These are phyloP conservation scores for Xylaria longipes DNA, from an alignment of 495 filamentous ascomycete genomes.

Conservation along the genomic window DNA sequence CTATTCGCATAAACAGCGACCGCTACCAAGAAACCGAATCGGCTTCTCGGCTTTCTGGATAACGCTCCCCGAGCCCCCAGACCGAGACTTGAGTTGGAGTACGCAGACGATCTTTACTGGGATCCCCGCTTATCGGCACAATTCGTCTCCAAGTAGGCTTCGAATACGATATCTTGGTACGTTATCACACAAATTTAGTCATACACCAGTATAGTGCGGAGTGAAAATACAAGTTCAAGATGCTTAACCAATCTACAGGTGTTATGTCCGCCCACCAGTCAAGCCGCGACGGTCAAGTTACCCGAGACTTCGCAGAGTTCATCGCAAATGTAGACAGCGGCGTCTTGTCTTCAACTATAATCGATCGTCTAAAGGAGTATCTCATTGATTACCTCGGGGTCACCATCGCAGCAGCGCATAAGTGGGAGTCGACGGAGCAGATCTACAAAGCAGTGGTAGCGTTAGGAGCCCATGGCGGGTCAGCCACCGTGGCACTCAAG, in stretches of 20 bases:
- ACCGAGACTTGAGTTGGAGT: not conserved
- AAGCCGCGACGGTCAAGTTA: not conserved
- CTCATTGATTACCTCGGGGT: not conserved
- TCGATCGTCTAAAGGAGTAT: not conserved
- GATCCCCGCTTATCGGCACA: not conserved
- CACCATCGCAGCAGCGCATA: not conserved
- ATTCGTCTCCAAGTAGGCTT: not conserved
- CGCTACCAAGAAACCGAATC: not conserved
- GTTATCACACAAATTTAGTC: not conserved
- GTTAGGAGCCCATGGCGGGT: not conserved
- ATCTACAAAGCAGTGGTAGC: not conserved
- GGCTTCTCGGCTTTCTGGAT: not conserved
- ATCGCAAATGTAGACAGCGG: not conserved
- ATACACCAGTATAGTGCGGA: not conserved
- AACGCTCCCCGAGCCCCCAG: not conserved
- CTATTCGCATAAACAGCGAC: not conserved
- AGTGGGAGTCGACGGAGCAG: not conserved
- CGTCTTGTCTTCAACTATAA: not conserved
- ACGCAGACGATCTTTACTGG: not conserved
- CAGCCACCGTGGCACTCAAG: not conserved
- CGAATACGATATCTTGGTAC: not conserved
- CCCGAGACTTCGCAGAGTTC: not conserved
- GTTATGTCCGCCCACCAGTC: not conserved
- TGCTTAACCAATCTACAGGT: not conserved
- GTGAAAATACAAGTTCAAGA: not conserved